A percentile compares a stretch with the other conserved stretches of the same genome.
Evolutionary conservation across 257 asterid species (phyloP).

Genomic region (Solanum lignicaule): DNA sequence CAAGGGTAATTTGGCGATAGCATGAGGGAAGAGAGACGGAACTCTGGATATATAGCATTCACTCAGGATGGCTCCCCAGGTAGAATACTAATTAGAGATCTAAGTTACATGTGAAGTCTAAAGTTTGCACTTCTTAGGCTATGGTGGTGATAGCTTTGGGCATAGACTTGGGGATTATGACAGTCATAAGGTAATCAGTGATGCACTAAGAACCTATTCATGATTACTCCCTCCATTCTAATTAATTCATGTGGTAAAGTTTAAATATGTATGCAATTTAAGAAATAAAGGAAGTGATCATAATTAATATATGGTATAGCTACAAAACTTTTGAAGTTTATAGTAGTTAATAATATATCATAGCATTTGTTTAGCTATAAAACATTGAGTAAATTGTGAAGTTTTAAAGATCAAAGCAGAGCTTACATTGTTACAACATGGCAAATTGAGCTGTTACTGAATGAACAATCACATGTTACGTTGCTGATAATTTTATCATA

Average conservation of each 20-base stretch:
- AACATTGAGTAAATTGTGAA: neutral
- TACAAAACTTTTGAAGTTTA: neutral
- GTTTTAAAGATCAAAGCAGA: neutral
- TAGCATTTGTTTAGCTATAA: neutral
- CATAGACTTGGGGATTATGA: no score
- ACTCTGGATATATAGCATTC: no score
- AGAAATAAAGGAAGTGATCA: neutral
- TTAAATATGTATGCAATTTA: no score
- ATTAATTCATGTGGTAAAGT: neutral
- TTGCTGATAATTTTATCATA: neutral
- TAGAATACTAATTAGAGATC: no score
- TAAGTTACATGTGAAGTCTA: no score
- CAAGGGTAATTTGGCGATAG: no score
- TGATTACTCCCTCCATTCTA: neutral
- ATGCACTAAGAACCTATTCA: no score
- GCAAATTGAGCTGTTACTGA: constrained; percentile 34
- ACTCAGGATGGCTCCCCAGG: no score
- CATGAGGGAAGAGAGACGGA: no score
- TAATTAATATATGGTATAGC: neutral
- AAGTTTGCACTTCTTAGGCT: no score
- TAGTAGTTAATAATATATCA: neutral
- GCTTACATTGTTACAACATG: constrained; percentile 77
- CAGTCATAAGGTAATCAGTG: no score
- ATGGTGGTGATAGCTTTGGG: no score
- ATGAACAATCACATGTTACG: constrained; percentile 55